Evolutionary conservation across 2,329 filamentous ascomycete species (phyloP).

Genomic region (Penicillium sp.): DNA sequence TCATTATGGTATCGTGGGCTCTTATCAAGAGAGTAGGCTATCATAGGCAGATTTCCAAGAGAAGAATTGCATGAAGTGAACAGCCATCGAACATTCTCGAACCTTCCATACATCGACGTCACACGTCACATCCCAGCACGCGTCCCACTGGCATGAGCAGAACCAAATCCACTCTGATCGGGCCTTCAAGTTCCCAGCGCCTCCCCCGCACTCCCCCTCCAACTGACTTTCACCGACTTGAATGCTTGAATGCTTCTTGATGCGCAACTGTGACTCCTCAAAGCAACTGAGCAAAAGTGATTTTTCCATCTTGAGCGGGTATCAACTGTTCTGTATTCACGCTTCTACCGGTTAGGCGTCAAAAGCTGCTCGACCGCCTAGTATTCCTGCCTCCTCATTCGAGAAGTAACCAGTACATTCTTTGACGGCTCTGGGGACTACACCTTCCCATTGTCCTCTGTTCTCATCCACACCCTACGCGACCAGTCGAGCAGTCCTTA

Average conservation of each 20-base stretch:
- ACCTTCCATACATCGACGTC: slow-evolving; percentile 30
- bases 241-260: no score
- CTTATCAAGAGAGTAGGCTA: no score
- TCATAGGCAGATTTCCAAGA: no score
- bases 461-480: no score
- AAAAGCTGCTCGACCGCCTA: no score
- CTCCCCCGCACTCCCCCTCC: not conserved
- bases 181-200: slow-evolving; percentile 7
- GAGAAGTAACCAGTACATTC: slow-evolving; percentile 15
- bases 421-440: not conserved
- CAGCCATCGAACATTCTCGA: slow-evolving; percentile 32
- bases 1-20: no score
- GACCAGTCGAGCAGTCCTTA: not conserved
- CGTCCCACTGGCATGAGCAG: slow-evolving; percentile 2
- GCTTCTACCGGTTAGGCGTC: no score
- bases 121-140: slow-evolving; percentile 27
- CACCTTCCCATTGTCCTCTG: not conserved
- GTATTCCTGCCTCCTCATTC: slow-evolving; percentile 30
- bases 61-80: not conserved
- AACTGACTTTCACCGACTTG: no score
- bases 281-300: no score
- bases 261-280: no score
- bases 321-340: no score
- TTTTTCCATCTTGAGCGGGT: no score
- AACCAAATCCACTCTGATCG: slow-evolving; percentile 2